Evolutionary conservation across 768 basidiomycete species (phyloP).

Genomic region (Chiua virens): DNA sequence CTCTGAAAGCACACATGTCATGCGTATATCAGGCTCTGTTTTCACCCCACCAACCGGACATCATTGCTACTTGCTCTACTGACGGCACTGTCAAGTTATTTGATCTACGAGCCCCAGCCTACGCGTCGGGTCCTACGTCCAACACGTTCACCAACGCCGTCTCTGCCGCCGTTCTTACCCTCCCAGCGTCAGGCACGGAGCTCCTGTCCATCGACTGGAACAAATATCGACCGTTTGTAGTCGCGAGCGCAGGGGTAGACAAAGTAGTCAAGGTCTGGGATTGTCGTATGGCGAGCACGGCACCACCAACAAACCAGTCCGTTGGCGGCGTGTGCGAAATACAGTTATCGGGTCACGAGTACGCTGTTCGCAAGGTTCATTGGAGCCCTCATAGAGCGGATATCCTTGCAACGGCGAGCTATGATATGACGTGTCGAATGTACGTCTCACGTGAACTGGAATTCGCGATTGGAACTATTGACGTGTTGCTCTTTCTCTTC

Average conservation of each 20-base stretch:
- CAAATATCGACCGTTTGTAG: slow-evolving; percentile 77
- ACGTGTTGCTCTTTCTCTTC: too few species aligned
- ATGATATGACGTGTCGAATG: slow-evolving; percentile 96
- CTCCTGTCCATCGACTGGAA: slow-evolving; percentile 89
- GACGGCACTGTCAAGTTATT: slow-evolving; percentile 91
- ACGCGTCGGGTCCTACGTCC: slow-evolving; percentile 46
- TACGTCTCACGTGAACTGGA: slow-evolving; percentile 40
- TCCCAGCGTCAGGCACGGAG: slow-evolving; percentile 78
- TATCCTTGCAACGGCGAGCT: slow-evolving; percentile 69
- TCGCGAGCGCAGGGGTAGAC: slow-evolving; percentile 82
- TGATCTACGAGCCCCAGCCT: slow-evolving; percentile 69
- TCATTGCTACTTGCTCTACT: slow-evolving; percentile 80
- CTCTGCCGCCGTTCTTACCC: slow-evolving; percentile 68
- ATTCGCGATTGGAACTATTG: not conserved
- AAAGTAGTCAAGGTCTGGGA: slow-evolving; percentile 80
- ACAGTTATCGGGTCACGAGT: slow-evolving; percentile 81
- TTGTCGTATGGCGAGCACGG: slow-evolving; percentile 75
- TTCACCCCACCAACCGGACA: slow-evolving; percentile 86
- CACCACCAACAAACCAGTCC: slow-evolving; percentile 43
- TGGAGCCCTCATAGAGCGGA: slow-evolving; percentile 84
- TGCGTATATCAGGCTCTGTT: slow-evolving; percentile 92
- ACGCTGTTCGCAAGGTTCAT: slow-evolving; percentile 84
- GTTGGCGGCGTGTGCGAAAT: slow-evolving; percentile 74
- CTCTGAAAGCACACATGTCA: slow-evolving; percentile 78
- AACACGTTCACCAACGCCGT: slow-evolving; percentile 67